Evolutionary conservation across 2,329 filamentous ascomycete genomes (phyloP).

Genomic region (Microcera coccophila): DNA sequence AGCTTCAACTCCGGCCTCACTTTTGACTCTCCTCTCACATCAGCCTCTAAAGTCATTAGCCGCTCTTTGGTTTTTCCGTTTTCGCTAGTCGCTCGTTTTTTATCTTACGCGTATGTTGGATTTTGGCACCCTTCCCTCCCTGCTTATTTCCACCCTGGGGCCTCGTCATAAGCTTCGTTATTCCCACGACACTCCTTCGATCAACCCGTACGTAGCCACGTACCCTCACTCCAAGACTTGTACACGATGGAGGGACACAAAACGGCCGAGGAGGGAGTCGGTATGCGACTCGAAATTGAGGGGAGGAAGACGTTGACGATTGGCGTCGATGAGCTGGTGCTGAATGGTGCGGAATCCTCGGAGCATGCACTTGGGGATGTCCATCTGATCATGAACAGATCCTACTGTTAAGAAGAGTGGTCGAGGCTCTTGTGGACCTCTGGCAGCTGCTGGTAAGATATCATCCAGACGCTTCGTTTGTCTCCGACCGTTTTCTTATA

Average conservation of each 20-base stretch:
- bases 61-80: background rate
- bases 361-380: conserved; percentile 3
- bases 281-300: conserved; percentile 29
- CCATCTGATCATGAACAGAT: conserved; percentile 19
- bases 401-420: conserved; percentile 17
- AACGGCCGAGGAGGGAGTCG: conserved; percentile 22
- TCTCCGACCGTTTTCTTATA: conserved; percentile 7
- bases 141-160: background rate
- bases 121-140: too few species aligned
- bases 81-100: background rate
- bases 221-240: conserved; percentile 1
- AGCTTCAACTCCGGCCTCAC: background rate
- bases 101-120: too few species aligned
- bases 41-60: background rate
- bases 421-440: conserved; percentile 22
- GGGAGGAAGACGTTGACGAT: conserved; percentile 32
- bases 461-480: background rate
- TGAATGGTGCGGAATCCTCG: conserved; percentile 32
- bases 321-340: conserved; percentile 28
- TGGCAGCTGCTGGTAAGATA: conserved; percentile 5
- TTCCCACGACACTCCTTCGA: background rate
- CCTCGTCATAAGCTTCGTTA: background rate
- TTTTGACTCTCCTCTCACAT: background rate
- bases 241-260: conserved; percentile 10
- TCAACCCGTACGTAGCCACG: background rate